Evolutionary conservation across 495 filamentous ascomycete species (phyloP).

Genomic region (Lentithecium fluviatile): DNA sequence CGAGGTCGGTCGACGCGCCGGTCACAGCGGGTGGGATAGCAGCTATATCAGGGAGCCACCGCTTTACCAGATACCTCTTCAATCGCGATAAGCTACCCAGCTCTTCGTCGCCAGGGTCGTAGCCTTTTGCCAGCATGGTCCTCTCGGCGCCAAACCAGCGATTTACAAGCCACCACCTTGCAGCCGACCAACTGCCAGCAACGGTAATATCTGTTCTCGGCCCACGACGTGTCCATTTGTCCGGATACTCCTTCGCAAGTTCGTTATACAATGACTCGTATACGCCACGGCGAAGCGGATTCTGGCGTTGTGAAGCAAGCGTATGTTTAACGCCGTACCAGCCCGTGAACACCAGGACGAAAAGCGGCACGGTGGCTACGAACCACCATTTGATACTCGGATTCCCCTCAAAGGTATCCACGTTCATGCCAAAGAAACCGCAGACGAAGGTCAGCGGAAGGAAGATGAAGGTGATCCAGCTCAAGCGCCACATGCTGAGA

Average conservation of each 20-base stretch:
- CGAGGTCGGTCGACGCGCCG: neutral
- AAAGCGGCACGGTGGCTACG: conserved; percentile 48
- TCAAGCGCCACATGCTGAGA: conserved; percentile 49
- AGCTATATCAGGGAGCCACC: conserved; percentile 48
- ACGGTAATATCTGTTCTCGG: conserved; percentile 47
- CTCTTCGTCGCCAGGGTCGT: conserved; percentile 42
- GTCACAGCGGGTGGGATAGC: conserved; percentile 27
- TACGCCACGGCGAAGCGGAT: conserved; percentile 52
- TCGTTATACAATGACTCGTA: conserved; percentile 53
- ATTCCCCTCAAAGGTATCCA: conserved; percentile 44
- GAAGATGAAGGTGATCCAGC: conserved; percentile 50
- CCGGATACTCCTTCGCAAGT: conserved; percentile 47
- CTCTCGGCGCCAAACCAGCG: conserved; percentile 47
- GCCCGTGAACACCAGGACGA: conserved; percentile 46
- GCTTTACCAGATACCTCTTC: conserved; percentile 46
- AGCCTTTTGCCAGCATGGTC: conserved; percentile 36
- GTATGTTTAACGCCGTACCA: conserved; percentile 55
- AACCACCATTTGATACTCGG: conserved; percentile 56
- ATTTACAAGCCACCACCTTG: conserved; percentile 51
- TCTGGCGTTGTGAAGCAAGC: conserved; percentile 46
- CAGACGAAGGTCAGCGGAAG: conserved; percentile 55
- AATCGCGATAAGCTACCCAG: conserved; percentile 46
- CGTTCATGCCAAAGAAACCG: conserved; percentile 58
- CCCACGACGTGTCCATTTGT: conserved; percentile 51
- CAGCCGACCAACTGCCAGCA: conserved; percentile 32